Percentiles rank a stretch among this genome's conserved stretches.
Evolutionary conservation across 345 rosid species (phyloP).

Genomic region (Euphorbia lathyris): DNA sequence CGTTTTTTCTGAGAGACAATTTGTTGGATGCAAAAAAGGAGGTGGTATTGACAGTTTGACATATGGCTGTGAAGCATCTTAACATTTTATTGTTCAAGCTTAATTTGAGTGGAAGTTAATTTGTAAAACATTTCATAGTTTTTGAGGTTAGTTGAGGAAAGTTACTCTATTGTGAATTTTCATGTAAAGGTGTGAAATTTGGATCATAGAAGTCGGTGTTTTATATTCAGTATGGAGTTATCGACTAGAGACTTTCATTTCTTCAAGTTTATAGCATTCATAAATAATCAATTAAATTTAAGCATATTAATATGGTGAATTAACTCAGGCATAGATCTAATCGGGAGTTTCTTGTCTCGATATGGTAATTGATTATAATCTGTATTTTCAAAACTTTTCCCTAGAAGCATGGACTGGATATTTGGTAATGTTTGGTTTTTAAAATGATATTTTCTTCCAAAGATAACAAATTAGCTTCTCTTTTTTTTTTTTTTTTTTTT

Average conservation of each 20-base stretch:
- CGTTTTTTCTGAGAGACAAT: background rate
- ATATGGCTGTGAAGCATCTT: constrained; percentile 1
- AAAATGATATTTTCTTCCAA: background rate
- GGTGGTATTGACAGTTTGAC: background rate
- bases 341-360: background rate
- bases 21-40: background rate
- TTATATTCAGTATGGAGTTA: background rate
- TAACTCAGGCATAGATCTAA: background rate
- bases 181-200: background rate
- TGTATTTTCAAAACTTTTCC: background rate
- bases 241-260: background rate
- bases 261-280: background rate
- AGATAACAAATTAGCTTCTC: background rate
- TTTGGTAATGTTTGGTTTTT: background rate
- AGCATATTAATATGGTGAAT: background rate
- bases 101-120: background rate
- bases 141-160: background rate
- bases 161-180: background rate
- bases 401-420: background rate
- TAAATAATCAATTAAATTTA: background rate
- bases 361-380: background rate
- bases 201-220: background rate
- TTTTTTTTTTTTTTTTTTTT: too few relatives aligned
- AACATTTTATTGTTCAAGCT: background rate
- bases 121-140: background rate